Evolutionary conservation across 495 filamentous ascomycete genomes (phyloP).

Genomic region (Talaromyces liani): DNA sequence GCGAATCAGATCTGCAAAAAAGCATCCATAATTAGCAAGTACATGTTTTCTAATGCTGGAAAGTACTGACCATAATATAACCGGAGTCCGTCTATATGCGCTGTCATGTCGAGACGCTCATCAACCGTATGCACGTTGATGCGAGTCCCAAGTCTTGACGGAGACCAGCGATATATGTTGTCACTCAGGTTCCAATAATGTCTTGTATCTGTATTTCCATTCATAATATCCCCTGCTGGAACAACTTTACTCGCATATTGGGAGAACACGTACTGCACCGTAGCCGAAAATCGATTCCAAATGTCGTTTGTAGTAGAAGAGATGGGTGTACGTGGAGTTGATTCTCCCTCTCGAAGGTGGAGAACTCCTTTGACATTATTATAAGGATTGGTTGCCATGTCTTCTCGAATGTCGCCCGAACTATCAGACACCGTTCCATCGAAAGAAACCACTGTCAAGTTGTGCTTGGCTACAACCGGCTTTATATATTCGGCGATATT

Average conservation of each 20-base stretch:
- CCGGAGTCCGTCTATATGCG: conserved; percentile 50
- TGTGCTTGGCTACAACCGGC: conserved; percentile 25
- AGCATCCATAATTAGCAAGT: background rate
- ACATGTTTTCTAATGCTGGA: background rate
- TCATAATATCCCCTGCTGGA: conserved; percentile 62
- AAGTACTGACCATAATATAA: conserved; percentile 35
- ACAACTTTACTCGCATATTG: conserved; percentile 33
- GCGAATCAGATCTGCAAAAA: background rate
- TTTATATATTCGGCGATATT: conserved; percentile 26
- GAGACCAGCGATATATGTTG: conserved; percentile 60
- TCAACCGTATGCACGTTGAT: conserved; percentile 55
- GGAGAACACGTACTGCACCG: conserved; percentile 53
- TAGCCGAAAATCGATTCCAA: conserved; percentile 50
- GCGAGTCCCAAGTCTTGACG: conserved; percentile 37
- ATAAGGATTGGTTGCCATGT: background rate
- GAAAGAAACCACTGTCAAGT: conserved; percentile 36
- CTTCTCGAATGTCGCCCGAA: background rate
- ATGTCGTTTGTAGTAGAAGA: conserved; percentile 49
- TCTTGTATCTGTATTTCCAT: conserved; percentile 65
- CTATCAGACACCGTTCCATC: conserved; percentile 24
- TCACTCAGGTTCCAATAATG: conserved; percentile 61
- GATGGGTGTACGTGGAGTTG: conserved; percentile 32
- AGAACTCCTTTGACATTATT: background rate
- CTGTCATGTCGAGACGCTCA: conserved; percentile 48
- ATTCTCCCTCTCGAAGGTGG: conserved; percentile 36